phyloP scores from a whole-genome alignment of 306 rosid genomes.

The Prunus padus region DNA sequence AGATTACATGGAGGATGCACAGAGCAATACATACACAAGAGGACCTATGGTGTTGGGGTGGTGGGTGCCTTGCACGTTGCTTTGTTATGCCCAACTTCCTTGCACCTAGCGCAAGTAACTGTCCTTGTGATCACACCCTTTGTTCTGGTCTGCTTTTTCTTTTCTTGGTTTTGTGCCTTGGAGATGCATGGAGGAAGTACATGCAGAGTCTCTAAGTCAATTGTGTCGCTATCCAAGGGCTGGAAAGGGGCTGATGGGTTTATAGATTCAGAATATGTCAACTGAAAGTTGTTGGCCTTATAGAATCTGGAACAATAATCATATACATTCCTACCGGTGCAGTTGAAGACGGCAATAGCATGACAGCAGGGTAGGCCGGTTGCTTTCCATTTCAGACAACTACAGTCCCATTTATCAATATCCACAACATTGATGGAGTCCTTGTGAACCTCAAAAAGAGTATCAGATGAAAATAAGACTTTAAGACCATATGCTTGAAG shows the following conservation, averaged over 20 bases:
- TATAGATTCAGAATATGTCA: conserved; percentile 35
- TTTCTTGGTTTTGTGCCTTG: conserved; percentile 28
- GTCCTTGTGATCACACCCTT: conserved; percentile 20
- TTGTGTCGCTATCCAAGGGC: conserved; percentile 13
- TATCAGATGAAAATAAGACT: conserved; percentile 51
- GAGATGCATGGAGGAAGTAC: conserved; percentile 49
- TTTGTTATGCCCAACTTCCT: conserved; percentile 47
- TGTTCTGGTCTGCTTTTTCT: conserved; percentile 30
- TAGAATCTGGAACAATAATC: conserved; percentile 39
- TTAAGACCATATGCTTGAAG: conserved; percentile 35
- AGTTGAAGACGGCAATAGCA: conserved; percentile 43
- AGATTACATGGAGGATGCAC: neutral
- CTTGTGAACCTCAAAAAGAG: conserved; percentile 53
- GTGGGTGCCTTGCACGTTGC: conserved; percentile 46
- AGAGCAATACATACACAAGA: neutral
- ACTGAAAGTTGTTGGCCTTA: conserved; percentile 30
- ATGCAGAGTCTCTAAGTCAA: conserved; percentile 1
- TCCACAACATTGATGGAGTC: conserved; percentile 51
- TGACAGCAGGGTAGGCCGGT: conserved; percentile 54
- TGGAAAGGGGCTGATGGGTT: conserved; percentile 19
- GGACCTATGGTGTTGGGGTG: conserved; percentile 8
- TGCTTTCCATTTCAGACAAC: conserved; percentile 45
- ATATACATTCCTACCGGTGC: conserved; percentile 35
- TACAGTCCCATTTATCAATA: conserved; percentile 40
- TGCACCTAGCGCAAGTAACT: conserved; percentile 49